Evolutionary conservation across 2,329 filamentous ascomycete species (phyloP), one percentile per base, ranked within the genome.

Genomic region (Cadophora luteo-olivacea): DNA sequence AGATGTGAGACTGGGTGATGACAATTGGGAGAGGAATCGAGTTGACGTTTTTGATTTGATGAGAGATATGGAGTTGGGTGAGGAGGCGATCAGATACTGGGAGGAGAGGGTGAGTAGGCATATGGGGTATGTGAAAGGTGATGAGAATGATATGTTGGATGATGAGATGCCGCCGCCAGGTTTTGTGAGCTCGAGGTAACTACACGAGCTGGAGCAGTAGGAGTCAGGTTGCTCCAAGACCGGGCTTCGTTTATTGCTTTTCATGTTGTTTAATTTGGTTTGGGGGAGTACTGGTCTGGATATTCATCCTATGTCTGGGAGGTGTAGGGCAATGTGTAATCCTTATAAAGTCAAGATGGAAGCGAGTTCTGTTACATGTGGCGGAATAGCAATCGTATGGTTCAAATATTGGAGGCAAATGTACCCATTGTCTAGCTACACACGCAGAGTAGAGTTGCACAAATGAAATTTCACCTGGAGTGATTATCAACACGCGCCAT

Each of bases 11-110:
- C 7, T 33, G 9, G n/a, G 14, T 22, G 55, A 61, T 52, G 58
- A 32, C 1, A 3, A 41, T 5, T 24, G 14, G 7, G 45, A 58
- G 38, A 55, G 25, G 8, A 68, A 64, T 41, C 38, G 38, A 12
- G 41, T 72, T 14, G 57, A 58, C 57, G 58, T 72, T 9, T 69
- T 69, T 61, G 65, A 70, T 60, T 58, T 74, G 8, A 72, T 75
- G 61, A 6, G 54, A 16, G 66, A 69, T 33, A 73, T 75, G 70
- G 67, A 64, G 9, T 57, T 71, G 8, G 49, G 48, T 38, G 33
- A 54, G 0, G 65, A 69, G 12, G 68, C 65, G 3, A 38, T 48
- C 12, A 12, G 24, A 14, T 72, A 69, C 45, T 73, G 72, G 69
- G 45, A 67, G 38, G 9, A 14, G 1, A 66, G 60, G 24, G 66